Evolutionary conservation across 371 early-diverging fungal genomes (phyloP).

Genomic region (Rhizomucor miehei): DNA sequence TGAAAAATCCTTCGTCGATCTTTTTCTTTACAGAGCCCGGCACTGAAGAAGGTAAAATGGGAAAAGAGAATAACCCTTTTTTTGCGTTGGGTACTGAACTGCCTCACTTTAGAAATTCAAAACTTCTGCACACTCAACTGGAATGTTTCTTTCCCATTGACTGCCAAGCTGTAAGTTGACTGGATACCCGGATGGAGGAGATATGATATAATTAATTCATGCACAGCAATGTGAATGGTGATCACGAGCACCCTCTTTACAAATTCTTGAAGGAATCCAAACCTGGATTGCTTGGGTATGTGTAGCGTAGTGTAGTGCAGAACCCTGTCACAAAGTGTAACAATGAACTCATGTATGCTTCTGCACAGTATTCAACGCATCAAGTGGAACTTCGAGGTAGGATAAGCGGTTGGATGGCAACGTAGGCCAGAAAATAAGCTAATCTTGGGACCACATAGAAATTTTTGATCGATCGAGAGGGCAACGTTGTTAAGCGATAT

Average conservation of each 20-base stretch:
- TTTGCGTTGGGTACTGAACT: too few species aligned
- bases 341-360: neutral
- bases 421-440: neutral
- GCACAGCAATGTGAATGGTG: constrained; percentile 76
- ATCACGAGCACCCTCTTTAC: constrained; percentile 71
- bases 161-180: constrained; percentile 68
- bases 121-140: constrained; percentile 66
- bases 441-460: constrained; percentile 34
- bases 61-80: too few species aligned
- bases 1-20: neutral
- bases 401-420: neutral
- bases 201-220: constrained; percentile 3
- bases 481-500: constrained; percentile 66
- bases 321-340: too few species aligned
- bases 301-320: neutral
- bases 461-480: constrained; percentile 73
- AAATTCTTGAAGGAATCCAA: constrained; percentile 67
- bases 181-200: neutral
- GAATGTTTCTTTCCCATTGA: constrained; percentile 78
- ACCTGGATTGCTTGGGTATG: constrained; percentile 59
- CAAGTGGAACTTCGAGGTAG: constrained; percentile 78
- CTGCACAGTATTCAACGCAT: constrained; percentile 48
- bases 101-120: constrained; percentile 48
- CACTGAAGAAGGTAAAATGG: constrained; percentile 34
- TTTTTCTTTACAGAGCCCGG: constrained; percentile 48